These are phyloP conservation scores for Sphagnum contortum DNA, from an alignment of 225 moss, liverwort and hornwort species.

Conservation along the genomic window DNA sequence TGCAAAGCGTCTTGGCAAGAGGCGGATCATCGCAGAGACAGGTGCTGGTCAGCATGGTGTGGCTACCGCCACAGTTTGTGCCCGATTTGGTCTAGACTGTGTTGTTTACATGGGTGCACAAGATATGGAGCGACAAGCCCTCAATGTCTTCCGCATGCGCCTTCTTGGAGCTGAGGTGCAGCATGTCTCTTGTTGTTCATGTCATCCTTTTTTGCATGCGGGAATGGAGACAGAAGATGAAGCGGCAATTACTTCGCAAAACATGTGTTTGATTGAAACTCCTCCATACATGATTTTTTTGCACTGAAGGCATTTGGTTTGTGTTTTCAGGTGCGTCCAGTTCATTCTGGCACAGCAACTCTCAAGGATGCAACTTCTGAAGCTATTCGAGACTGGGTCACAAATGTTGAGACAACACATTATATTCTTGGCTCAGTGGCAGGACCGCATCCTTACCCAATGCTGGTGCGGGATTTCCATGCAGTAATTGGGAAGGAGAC, in stretches of 20 bases:
- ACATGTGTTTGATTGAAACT: too few species aligned
- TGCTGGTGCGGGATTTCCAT: conserved; percentile 92
- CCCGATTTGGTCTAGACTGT: conserved; percentile 89
- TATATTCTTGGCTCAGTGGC: conserved; percentile 98
- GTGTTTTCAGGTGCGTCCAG: conserved; percentile 62
- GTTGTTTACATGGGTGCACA: conserved; percentile 93
- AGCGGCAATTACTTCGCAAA: too few species aligned
- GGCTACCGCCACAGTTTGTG: conserved; percentile 94
- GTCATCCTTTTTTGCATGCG: too few species aligned
- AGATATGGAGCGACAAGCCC: conserved; percentile 93
- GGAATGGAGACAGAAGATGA: too few species aligned
- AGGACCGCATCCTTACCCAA: conserved; percentile 95
- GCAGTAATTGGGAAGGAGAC: conserved; percentile 87
- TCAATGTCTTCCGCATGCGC: conserved; percentile 95
- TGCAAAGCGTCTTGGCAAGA: conserved; percentile 86
- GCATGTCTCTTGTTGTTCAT: not conserved
- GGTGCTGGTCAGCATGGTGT: conserved; percentile 99
- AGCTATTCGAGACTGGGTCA: conserved; percentile 98
- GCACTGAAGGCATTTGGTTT: not conserved
- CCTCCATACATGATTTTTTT: too few species aligned
- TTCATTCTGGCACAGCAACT: conserved; percentile 82
- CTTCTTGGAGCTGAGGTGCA: conserved; percentile 92
- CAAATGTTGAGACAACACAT: conserved; percentile 90
- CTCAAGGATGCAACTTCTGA: conserved; percentile 95
- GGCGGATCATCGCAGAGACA: conserved; percentile 92